These are phyloP conservation scores for Tricholomella constricta DNA, from an alignment of 768 basidiomycete genomes.

Conservation along the genomic window DNA sequence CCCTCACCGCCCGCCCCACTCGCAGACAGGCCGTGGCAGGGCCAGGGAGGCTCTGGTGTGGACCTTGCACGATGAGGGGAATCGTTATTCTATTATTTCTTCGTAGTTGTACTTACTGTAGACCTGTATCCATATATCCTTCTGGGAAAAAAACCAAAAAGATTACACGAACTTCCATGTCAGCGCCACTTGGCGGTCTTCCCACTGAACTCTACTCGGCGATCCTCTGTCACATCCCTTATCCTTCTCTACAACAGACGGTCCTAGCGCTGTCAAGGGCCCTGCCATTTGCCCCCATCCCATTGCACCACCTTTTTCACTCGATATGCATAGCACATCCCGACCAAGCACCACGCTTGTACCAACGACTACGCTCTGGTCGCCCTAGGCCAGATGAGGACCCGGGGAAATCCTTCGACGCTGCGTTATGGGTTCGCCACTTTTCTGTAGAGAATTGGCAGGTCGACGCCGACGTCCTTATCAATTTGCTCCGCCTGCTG, in stretches of 20 bases:
- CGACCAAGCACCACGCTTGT: slow-evolving; percentile 57
- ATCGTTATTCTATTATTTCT: neutral
- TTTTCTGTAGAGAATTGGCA: slow-evolving; percentile 64
- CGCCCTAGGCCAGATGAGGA: neutral
- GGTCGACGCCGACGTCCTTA: slow-evolving; percentile 73
- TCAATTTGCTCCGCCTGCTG: slow-evolving; percentile 66
- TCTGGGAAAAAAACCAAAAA: neutral
- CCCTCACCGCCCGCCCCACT: slow-evolving; percentile 2
- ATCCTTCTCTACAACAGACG: slow-evolving; percentile 48
- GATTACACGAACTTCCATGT: slow-evolving; percentile 1
- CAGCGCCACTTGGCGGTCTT: slow-evolving; percentile 36
- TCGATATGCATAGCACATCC: slow-evolving; percentile 50
- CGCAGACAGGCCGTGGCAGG: slow-evolving; percentile 6
- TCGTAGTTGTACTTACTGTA: slow-evolving; percentile 1
- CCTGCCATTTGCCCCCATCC: slow-evolving; percentile 61
- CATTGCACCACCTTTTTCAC: slow-evolving; percentile 59
- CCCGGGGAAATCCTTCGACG: slow-evolving; percentile 13
- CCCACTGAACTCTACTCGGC: slow-evolving; percentile 69
- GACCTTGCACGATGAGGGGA: slow-evolving; percentile 5
- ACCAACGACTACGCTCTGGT: slow-evolving; percentile 50
- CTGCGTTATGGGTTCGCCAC: slow-evolving; percentile 44
- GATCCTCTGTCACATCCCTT: slow-evolving; percentile 55
- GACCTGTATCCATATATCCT: slow-evolving; percentile 2
- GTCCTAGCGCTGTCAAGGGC: slow-evolving; percentile 62
- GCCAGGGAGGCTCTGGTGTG: neutral